A percentile compares a stretch with the other conserved stretches of the same genome.
Conservation (phyloP, 2,329 filamentous ascomycete species). For the Coleophoma crateriformis region DNA sequence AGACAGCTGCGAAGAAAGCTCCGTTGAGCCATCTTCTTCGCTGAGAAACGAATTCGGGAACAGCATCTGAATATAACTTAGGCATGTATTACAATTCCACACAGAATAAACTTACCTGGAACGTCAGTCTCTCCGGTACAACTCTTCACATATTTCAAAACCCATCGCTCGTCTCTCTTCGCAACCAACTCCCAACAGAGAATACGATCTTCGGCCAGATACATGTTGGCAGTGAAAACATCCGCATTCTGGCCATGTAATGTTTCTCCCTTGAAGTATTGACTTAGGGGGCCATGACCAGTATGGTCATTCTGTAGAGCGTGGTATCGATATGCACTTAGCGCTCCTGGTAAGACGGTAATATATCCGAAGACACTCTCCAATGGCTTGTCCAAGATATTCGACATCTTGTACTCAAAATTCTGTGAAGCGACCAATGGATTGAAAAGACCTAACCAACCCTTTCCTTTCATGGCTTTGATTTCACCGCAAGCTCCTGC, state of each 20-base stretch:
- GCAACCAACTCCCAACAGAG: constrained; percentile 93
- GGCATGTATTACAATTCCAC: neutral
- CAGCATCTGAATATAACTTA: constrained; percentile 55
- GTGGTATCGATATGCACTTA: constrained; percentile 93
- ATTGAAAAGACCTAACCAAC: constrained; percentile 78
- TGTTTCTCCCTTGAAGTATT: constrained; percentile 99
- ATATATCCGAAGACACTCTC: constrained; percentile 99
- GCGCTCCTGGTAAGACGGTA: constrained; percentile 88
- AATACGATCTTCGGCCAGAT: constrained; percentile 84
- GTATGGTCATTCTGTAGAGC: constrained; percentile 95
- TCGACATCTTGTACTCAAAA: constrained; percentile 99
- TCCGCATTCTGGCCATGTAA: constrained; percentile 93
- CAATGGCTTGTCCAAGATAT: constrained; percentile 94
- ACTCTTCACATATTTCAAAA: constrained; percentile 94
- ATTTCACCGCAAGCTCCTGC: constrained; percentile 97
- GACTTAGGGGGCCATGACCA: constrained; percentile 88
- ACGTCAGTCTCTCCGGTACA: constrained; percentile 98
- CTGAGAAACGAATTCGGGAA: constrained; percentile 96
- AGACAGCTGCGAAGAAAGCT: constrained; percentile 97
- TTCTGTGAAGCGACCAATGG: constrained; percentile 95
- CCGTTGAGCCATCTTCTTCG: constrained; percentile 96
- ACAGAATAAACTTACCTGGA: constrained; percentile 61
- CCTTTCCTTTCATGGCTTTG: constrained; percentile 89
- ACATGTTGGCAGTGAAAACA: constrained; percentile 97
- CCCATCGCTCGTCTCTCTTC: constrained; percentile 91